phyloP scores from a whole-genome alignment of 2,329 filamentous ascomycete genomes.

The Passalora sequoiae region DNA sequence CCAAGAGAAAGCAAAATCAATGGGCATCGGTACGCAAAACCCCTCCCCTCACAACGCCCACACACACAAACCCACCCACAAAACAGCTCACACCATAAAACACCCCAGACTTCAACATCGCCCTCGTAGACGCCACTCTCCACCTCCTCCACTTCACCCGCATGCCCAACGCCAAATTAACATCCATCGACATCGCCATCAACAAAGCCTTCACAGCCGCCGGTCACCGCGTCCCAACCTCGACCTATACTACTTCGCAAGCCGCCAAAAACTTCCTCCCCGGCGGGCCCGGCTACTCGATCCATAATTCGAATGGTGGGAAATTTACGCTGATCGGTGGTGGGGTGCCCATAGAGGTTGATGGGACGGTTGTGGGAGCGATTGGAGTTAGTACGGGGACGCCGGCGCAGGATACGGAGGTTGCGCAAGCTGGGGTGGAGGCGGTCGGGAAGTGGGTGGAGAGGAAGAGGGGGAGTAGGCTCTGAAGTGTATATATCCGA shows the following conservation, averaged over 20 bases:
- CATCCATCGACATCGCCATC: constrained; percentile 59
- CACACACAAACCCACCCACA: too few species aligned
- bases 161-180: constrained; percentile 47
- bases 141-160: constrained; percentile 46
- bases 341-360: constrained; percentile 48
- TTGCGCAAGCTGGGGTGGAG: constrained; percentile 49
- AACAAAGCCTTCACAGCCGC: constrained; percentile 57
- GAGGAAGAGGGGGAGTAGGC: constrained; percentile 35
- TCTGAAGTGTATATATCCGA: constrained; percentile 23
- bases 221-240: constrained; percentile 49
- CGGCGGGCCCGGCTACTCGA: constrained; percentile 49
- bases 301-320: constrained; percentile 50
- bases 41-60: too few species aligned
- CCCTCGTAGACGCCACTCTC: constrained; percentile 43
- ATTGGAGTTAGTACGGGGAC: constrained; percentile 53
- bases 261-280: constrained; percentile 46
- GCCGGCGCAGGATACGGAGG: constrained; percentile 51
- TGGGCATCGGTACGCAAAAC: constrained; percentile 34
- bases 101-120: constrained; percentile 49
- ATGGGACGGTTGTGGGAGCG: constrained; percentile 49
- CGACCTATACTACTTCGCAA: constrained; percentile 41
- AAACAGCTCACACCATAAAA: too few species aligned
- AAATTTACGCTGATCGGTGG: constrained; percentile 52
- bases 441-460: constrained; percentile 39
- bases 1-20: constrained; percentile 33